Evolutionary conservation across 108 stramenopile species (phyloP).

Genomic region (Cyclotella baltica): DNA sequence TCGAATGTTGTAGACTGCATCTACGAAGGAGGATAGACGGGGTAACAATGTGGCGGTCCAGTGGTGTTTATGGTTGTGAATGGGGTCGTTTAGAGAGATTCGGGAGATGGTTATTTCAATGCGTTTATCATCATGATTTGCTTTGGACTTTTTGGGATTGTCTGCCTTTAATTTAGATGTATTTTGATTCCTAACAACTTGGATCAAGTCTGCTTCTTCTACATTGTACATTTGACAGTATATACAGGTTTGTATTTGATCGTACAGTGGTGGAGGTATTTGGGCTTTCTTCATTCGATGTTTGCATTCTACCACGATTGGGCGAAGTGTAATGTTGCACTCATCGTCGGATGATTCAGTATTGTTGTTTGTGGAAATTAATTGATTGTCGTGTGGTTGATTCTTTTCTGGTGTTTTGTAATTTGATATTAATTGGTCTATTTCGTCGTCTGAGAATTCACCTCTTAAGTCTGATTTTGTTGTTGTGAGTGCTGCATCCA

Average conservation of each 20-base stretch:
- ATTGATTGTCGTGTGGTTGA: neutral
- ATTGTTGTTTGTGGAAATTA: neutral
- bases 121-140: neutral
- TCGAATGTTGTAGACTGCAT: conserved; percentile 75
- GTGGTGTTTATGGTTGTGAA: conserved; percentile 63
- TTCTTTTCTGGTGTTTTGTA: neutral
- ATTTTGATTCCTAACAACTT: conserved; percentile 62
- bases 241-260: conserved; percentile 77
- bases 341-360: conserved; percentile 27
- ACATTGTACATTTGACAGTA: conserved; percentile 83
- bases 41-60: conserved; percentile 70
- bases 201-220: conserved; percentile 75
- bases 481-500: conserved; percentile 24
- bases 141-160: neutral
- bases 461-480: conserved; percentile 9
- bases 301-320: conserved; percentile 84
- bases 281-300: conserved; percentile 75
- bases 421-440: conserved; percentile 4
- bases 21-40: conserved; percentile 70
- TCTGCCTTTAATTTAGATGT: conserved; percentile 2
- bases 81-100: conserved; percentile 71
- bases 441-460: conserved; percentile 50
- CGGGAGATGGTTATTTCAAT: conserved; percentile 65
- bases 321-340: conserved; percentile 57
- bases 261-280: conserved; percentile 76